Evolutionary conservation across 179 eudicot species (phyloP).

Genomic region (Beta macrorhiza): DNA sequence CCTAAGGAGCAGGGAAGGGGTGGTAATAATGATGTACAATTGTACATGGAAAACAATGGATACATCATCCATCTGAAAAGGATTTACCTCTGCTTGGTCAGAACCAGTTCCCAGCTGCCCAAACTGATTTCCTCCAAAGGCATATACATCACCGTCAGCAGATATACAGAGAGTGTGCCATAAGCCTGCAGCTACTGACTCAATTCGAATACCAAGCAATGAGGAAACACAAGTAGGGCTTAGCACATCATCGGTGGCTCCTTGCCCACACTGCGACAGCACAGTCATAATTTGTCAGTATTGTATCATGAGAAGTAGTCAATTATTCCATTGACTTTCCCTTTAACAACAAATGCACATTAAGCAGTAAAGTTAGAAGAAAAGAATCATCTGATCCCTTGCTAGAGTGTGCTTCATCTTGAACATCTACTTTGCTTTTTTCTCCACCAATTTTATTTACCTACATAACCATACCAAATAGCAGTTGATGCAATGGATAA

Average conservation of each 20-base stretch:
- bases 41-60: background rate
- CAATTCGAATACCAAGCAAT: constrained; percentile 70
- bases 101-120: constrained; percentile 96
- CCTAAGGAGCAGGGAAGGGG: background rate
- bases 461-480: constrained; percentile 39
- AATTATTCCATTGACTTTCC: constrained; percentile 4
- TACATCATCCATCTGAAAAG: background rate
- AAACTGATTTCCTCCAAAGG: constrained; percentile 98
- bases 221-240: constrained; percentile 92
- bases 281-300: constrained; percentile 19
- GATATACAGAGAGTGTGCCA: constrained; percentile 93
- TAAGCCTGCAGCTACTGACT: constrained; percentile 81
- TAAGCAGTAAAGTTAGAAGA: constrained; percentile 12
- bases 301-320: constrained; percentile 1
- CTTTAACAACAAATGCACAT: constrained; percentile 3
- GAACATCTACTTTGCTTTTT: constrained; percentile 41
- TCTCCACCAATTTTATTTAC: constrained; percentile 54
- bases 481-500: constrained; percentile 19
- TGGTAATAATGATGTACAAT: background rate
- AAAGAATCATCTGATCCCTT: constrained; percentile 36
- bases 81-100: constrained; percentile 91
- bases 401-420: constrained; percentile 43
- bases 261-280: constrained; percentile 87
- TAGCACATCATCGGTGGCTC: constrained; percentile 90
- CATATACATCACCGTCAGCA: constrained; percentile 82